Base-by-base conservation (phyloP, 2,329 filamentous ascomycete genomes). In the Fusarium sulawesiense region DNA sequence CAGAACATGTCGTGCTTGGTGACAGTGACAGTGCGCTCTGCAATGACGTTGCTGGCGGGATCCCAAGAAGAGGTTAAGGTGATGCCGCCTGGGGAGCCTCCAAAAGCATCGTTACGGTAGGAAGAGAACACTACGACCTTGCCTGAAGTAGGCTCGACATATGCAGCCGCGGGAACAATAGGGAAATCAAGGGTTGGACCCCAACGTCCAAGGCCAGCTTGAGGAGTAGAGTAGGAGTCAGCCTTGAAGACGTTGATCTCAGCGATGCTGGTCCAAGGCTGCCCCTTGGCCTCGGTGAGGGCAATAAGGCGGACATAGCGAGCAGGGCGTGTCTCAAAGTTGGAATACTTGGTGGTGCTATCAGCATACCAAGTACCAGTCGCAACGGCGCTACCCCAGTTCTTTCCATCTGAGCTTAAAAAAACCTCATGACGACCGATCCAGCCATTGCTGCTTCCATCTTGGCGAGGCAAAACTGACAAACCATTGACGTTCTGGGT, bases 1-100 rank as follows among this genome's bases (percentile, higher is more conserved):
- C 86, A 88, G 68, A 87, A 87, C 85, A 87, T 87, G 70, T 87
- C 85, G 68, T 87, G 84, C 6, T 80, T 70, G 0, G 83, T 87
- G 61, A 84, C 74, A 45, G 78, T 75, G 10, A 82, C 34, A 25
- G 60, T 57, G 18, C 58, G 66, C 18, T 64, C 44, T 2, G 58
- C 42, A 12, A 71, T 55, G 6, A 56, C 18, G 3, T 57, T 50
- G 0, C 14, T 64, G 2, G 29, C 23, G 3, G 58, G 66, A 18
- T 70, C 58, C 66, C 66, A 70, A 6, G 47, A 44, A 8, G 68
- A 67, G 0, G 57, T 67, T 11, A 70, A 44, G 3, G 68, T 70
- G 1, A 56, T 12, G 1, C 63, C 63, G 2, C 58, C 66, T 34
- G 40, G 67, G 12, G 42, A 47, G 2, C 21, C 34, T 11, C 13